Percentiles rank a stretch among this genome's conserved stretches.
Conservation (phyloP, 306 rosid genomes). For the Trifolium fragiferum region DNA sequence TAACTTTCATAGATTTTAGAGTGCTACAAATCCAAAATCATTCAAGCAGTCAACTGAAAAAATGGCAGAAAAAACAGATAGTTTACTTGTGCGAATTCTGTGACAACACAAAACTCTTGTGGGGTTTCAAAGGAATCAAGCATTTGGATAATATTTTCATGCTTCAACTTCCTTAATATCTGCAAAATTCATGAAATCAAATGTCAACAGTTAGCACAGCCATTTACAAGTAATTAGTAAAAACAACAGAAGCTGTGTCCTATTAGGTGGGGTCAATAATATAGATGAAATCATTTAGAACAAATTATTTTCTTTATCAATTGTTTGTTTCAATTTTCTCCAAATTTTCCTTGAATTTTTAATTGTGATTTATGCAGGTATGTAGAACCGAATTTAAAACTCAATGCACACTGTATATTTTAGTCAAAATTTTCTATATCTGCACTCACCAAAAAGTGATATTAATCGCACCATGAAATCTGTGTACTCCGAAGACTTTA, state of each 20-base stretch:
- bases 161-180: conserved; percentile 95
- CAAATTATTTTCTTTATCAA: background rate
- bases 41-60: conserved; percentile 10
- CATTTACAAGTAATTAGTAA: conserved; percentile 12
- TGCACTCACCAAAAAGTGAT: background rate
- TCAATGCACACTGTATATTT: background rate
- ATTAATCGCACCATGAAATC: background rate
- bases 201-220: conserved; percentile 28
- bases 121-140: conserved; percentile 98
- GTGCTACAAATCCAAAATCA: conserved; percentile 6
- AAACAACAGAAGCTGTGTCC: background rate
- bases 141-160: conserved; percentile 93
- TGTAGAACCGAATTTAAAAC: conserved; percentile 15
- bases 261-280: background rate
- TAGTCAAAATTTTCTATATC: background rate
- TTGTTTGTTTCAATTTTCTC: conserved; percentile 11
- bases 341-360: background rate
- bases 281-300: conserved; percentile 8
- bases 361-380: background rate
- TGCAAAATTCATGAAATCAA: conserved; percentile 48
- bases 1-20: conserved; percentile 29
- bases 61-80: conserved; percentile 42
- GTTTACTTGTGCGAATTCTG: conserved; percentile 92
- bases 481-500: background rate
- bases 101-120: conserved; percentile 96